A percentile compares a stretch with the other conserved stretches of the same genome.
Conservation (phyloP, 108 stramenopile genomes). For the Chaetoceros muelleri region DNA sequence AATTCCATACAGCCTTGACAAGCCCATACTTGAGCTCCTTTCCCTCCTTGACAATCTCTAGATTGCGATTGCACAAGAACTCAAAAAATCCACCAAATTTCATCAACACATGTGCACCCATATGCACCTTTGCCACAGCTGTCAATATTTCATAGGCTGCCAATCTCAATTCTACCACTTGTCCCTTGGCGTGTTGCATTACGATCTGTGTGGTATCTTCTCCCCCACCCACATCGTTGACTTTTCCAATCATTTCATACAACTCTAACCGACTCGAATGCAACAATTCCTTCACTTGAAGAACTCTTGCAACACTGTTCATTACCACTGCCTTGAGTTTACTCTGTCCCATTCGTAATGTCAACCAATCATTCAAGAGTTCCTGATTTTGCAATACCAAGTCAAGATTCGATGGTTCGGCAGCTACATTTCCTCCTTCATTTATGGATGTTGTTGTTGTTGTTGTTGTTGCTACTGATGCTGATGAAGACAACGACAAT, state of each 20-base stretch:
- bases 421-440: too few relatives aligned
- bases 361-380: background rate
- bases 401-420: too few relatives aligned
- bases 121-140: background rate
- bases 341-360: background rate
- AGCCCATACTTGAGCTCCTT: background rate
- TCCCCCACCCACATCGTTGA: background rate
- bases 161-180: background rate
- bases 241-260: background rate
- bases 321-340: background rate
- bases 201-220: background rate
- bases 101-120: background rate
- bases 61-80: background rate
- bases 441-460: too few relatives aligned
- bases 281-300: background rate
- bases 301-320: background rate
- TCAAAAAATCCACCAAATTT: background rate
- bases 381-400: background rate
- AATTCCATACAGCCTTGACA: background rate
- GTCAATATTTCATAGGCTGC: background rate
- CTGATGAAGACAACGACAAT: too few relatives aligned
- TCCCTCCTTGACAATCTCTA: background rate
- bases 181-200: background rate
- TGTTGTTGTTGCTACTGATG: too few relatives aligned
- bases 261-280: background rate